Conservation (phyloP, 371 early-diverging fungal species). For the Mucor irregularis region DNA sequence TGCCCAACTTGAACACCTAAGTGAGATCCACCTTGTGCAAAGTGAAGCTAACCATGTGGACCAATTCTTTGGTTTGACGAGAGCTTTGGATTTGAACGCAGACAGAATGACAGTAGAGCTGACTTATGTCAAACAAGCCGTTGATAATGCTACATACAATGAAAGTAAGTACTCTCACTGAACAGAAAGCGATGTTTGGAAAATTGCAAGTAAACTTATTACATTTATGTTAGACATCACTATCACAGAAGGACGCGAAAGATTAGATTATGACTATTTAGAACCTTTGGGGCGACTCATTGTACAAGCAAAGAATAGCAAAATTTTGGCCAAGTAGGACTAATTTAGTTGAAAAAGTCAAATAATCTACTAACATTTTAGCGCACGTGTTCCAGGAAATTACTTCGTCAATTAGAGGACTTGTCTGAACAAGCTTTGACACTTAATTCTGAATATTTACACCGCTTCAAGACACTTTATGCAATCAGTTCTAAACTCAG, state of each 20-base stretch:
- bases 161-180: constrained; percentile 25
- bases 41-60: constrained; percentile 44
- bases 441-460: constrained; percentile 52
- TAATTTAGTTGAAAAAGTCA: not conserved
- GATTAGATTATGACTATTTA: constrained; percentile 59
- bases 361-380: not conserved
- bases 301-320: constrained; percentile 63
- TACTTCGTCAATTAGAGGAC: constrained; percentile 69
- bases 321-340: constrained; percentile 54
- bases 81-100: constrained; percentile 63
- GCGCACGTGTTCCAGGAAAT: constrained; percentile 39
- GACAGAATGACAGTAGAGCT: constrained; percentile 68
- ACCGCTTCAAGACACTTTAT: constrained; percentile 56
- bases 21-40: constrained; percentile 59
- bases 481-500: constrained; percentile 53
- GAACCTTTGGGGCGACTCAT: constrained; percentile 56
- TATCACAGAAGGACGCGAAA: constrained; percentile 48
- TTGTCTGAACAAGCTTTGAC: constrained; percentile 56
- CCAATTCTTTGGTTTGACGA: constrained; percentile 54
- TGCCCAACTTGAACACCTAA: constrained; percentile 66
- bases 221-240: constrained; percentile 33
- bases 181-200: too few relatives aligned
- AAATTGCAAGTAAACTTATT: too few relatives aligned
- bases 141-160: constrained; percentile 24
- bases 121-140: constrained; percentile 46